Evolutionary conservation across 441 rosid species (phyloP), one percentile per base, ranked within the genome.

Genomic region (Jatropha podagrica): DNA sequence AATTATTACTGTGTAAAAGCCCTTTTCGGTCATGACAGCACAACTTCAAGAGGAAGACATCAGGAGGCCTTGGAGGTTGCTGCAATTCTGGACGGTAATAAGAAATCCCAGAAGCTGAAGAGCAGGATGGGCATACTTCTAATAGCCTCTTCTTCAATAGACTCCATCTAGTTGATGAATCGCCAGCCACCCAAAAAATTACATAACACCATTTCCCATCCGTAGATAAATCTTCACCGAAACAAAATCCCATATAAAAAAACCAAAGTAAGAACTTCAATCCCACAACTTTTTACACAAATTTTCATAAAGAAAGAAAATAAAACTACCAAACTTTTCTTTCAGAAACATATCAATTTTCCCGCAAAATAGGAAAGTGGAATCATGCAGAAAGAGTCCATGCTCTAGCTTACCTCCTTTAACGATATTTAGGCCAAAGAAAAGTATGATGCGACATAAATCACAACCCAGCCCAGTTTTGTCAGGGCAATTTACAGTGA

Each of bases 121-220:
- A 78, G 73, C 89, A 91, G 20, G 92, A 86, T 71, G 98, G 98
- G 73, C 98, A 89, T 54, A 78, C 95, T 51, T 70, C 98, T n/a
- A 86, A 66, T 56, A 95, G 84, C 77, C 98, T 95, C 86, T 81
- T 88, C 91, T 93, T 90, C 89, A 95, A 81, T 48, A 95, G 79
- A 80, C 76, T 65, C 99, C 99, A 95, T 81, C 94, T 90, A 52
- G 93, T 87, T 17, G 79, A 76, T 26, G 89, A 81, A 48, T 84
- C 83, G 20, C 96, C 93, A 48, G 82, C 81, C 77, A 95, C 99
- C 98, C 99, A 95, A 68, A 95, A 89, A 74, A 95, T 90, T 81
- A 95, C 18, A 82, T 84, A 95, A 75, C 99, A 95, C 99, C 99
- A 95, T 83, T 88, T 95, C n/a, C 99, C 99, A 69, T 95, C 99